phyloP scores from a whole-genome alignment of 306 rosid genomes.

The Corylus americana region DNA sequence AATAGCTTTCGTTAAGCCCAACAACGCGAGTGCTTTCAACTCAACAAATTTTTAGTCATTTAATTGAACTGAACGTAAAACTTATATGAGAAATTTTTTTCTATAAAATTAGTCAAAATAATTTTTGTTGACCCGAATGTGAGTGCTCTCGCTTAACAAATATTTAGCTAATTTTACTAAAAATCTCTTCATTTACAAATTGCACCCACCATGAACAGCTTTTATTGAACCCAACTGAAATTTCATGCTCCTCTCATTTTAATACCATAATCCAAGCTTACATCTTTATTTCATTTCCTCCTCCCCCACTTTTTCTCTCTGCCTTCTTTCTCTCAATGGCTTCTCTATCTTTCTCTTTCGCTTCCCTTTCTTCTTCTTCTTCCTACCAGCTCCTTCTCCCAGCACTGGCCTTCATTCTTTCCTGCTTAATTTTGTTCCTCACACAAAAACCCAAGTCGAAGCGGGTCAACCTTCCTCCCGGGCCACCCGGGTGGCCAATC shows the following conservation, averaged over 20 bases:
- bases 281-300: conserved; percentile 9
- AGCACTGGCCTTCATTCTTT: conserved; percentile 44
- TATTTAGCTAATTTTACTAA: too few relatives aligned
- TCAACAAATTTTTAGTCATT: too few relatives aligned
- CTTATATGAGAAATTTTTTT: too few relatives aligned
- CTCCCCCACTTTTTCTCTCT: neutral
- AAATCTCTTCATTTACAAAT: neutral
- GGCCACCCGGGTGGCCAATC: conserved; percentile 94
- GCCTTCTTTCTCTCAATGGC: conserved; percentile 35
- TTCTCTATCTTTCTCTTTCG: conserved; percentile 12
- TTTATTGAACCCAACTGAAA: conserved; percentile 60
- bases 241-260: conserved; percentile 59
- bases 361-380: conserved; percentile 45
- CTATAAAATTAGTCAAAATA: too few relatives aligned
- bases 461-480: conserved; percentile 66
- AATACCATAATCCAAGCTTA: conserved; percentile 29
- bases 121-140: too few relatives aligned
- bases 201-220: conserved; percentile 34
- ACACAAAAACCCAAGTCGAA: conserved; percentile 46
- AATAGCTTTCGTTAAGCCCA: too few relatives aligned
- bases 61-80: too few relatives aligned
- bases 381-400: conserved; percentile 55
- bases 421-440: conserved; percentile 52
- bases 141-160: too few relatives aligned
- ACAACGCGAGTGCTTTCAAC: too few relatives aligned